Evolutionary conservation across 345 rosid species (phyloP).

Genomic region (Gossypium stocksii): DNA sequence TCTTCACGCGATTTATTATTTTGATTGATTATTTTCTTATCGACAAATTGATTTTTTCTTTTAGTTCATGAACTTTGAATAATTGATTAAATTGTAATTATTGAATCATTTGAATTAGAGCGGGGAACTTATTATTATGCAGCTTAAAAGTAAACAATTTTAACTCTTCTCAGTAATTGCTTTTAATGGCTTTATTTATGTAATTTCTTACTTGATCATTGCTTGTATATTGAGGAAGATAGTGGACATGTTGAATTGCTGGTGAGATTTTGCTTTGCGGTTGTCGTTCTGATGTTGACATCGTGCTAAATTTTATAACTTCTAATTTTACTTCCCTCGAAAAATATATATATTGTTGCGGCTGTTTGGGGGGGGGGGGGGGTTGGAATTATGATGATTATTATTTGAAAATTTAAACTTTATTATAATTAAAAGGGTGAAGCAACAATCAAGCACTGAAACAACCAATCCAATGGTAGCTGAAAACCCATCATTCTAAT

Average conservation of each 20-base stretch:
- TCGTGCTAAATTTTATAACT: neutral
- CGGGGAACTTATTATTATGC: neutral
- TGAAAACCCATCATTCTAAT: neutral
- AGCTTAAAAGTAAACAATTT: neutral
- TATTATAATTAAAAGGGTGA: neutral
- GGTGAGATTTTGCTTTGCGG: neutral
- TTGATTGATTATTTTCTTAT: neutral
- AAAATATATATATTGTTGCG: neutral
- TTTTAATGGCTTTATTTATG: neutral
- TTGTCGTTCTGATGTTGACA: neutral
- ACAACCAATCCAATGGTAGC: neutral
- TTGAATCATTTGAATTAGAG: neutral
- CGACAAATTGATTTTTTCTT: neutral
- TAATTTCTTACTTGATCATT: neutral
- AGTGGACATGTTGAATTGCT: neutral
- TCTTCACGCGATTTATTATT: neutral
- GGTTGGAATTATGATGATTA: neutral
- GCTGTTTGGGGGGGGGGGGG: neutral
- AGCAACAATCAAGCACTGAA: neutral
- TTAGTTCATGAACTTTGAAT: neutral
- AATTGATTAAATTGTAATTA: neutral
- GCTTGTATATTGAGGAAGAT: constrained; percentile 1
- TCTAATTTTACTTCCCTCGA: neutral
- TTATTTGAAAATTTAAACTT: neutral
- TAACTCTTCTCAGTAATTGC: neutral